Percentiles rank a stretch among this genome's conserved stretches.
Conservation (phyloP, 352 stramenopile species). For the Phytopythium oedochilum region DNA sequence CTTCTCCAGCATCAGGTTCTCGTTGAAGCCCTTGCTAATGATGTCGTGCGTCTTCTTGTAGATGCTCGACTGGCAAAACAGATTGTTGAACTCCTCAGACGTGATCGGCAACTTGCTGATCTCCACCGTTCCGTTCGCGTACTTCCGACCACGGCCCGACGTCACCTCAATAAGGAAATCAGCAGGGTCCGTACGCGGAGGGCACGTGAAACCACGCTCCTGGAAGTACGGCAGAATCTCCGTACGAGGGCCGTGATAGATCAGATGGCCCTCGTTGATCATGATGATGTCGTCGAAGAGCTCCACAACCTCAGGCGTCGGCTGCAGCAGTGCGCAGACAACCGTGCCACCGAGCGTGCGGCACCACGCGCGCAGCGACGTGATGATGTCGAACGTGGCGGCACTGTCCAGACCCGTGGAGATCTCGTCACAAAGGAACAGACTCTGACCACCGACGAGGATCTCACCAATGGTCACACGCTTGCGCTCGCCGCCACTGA, state of each 20-base stretch:
- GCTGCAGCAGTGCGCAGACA: constrained; percentile 19
- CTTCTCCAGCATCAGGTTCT: constrained; percentile 27
- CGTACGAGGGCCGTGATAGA: constrained; percentile 88
- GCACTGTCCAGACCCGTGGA: constrained; percentile 45
- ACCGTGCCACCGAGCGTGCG: constrained; percentile 22
- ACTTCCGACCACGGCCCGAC: constrained; percentile 35
- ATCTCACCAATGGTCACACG: constrained; percentile 71
- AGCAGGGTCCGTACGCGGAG: constrained; percentile 36
- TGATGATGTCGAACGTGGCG: constrained; percentile 36
- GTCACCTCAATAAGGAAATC: constrained; percentile 57
- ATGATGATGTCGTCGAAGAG: constrained; percentile 96
- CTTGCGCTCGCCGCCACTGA: constrained; percentile 80
- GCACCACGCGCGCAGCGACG: constrained; percentile 34
- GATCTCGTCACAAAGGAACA: constrained; percentile 70
- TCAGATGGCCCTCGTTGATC: constrained; percentile 89
- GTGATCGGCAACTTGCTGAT: constrained; percentile 17
- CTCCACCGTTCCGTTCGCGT: constrained; percentile 23
- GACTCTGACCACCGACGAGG: constrained; percentile 25
- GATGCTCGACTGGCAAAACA: constrained; percentile 41
- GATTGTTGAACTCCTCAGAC: constrained; percentile 38
- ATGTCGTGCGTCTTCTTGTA: constrained; percentile 36
- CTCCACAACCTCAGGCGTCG: constrained; percentile 85
- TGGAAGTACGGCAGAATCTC: constrained; percentile 73
- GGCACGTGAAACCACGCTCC: constrained; percentile 46
- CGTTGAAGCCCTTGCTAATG: constrained; percentile 26